Base-by-base conservation (phyloP, 2,329 filamentous ascomycete genomes). In the Acarospora socialis region DNA sequence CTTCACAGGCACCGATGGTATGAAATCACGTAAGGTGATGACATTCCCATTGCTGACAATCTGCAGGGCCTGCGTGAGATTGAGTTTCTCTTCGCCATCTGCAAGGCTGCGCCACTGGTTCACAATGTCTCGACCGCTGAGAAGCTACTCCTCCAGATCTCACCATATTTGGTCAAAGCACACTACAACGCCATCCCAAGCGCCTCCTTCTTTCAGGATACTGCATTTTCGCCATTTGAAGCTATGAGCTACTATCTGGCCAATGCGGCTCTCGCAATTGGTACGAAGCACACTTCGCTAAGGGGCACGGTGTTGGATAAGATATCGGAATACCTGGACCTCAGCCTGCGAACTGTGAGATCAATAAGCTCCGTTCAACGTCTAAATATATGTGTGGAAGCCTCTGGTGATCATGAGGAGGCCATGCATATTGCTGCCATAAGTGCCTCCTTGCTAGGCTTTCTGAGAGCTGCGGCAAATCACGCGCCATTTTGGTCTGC, bases 191-290 rank as follows among this genome's bases (percentile, higher is more conserved):
- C 71, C 12, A 82, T 95, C 46, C 68, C 73, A 6, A 65, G 77
- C 4, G 92, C 86, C 32, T 82, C 84, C 1, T 81, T 81, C 53
- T 78, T 94, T 44, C 77, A 78, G 43, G 74, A 73, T 43, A 71
- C 93, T 50, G 77, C 86, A 38, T 83, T 83, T 1, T 92, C 82
- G 3, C 87, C 92, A 13, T 90, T 83, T 63, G 87, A 95, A 55
- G 69, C 77, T 2, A 63, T 95, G 19, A 77, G 81, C 3, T 77
- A 76, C 46, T 75, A 81, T 45, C 69, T 98, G 22, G 79, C 83
- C 1, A 71, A 70, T 4, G 86, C 86, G 4, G 62, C 95, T 5
- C 66, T 98, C n/a, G 72, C 77, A 1, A 62, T 98, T 14, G 87
- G 83, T 2, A 67, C 72, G 29, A 76, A 75, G 33, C 81, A 87